These are phyloP conservation scores for Corynespora cassiicola DNA, from an alignment of 2,329 filamentous ascomycete species.

Conservation along the genomic window DNA sequence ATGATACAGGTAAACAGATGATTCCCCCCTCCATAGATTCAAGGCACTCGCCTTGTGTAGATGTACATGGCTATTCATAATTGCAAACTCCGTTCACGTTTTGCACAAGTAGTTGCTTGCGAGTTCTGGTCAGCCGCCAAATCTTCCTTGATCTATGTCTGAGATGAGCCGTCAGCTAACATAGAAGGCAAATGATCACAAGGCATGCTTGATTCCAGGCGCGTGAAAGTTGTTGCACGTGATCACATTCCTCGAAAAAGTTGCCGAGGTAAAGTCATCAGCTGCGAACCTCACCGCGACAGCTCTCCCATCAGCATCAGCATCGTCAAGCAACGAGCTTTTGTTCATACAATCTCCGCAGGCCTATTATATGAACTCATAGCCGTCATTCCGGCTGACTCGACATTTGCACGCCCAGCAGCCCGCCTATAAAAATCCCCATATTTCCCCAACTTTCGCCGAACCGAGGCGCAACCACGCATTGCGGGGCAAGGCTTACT, in stretches of 20 bases:
- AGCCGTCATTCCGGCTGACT: not conserved
- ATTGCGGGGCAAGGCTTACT: conserved; percentile 20
- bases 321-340: too few species aligned
- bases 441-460: conserved; percentile 11
- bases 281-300: conserved; percentile 3
- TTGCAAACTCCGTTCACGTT: too few species aligned
- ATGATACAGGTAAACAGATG: not conserved
- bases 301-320: not conserved
- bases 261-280: conserved; percentile 17
- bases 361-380: not conserved
- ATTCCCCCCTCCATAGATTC: not conserved
- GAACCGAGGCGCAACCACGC: conserved; percentile 19
- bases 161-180: too few species aligned
- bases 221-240: conserved; percentile 5
- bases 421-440: conserved; percentile 6
- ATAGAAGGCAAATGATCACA: too few species aligned
- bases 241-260: conserved; percentile 11
- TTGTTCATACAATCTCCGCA: too few species aligned
- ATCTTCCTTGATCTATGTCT: too few species aligned
- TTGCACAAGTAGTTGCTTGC: too few species aligned
- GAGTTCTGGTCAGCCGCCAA: too few species aligned
- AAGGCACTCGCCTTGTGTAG: too few species aligned
- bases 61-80: too few species aligned
- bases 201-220: too few species aligned
- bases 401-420: not conserved